Evolutionary conservation across 176 grass and related monocot genomes (phyloP).

Genomic region (Puccinellia tenuiflora): DNA sequence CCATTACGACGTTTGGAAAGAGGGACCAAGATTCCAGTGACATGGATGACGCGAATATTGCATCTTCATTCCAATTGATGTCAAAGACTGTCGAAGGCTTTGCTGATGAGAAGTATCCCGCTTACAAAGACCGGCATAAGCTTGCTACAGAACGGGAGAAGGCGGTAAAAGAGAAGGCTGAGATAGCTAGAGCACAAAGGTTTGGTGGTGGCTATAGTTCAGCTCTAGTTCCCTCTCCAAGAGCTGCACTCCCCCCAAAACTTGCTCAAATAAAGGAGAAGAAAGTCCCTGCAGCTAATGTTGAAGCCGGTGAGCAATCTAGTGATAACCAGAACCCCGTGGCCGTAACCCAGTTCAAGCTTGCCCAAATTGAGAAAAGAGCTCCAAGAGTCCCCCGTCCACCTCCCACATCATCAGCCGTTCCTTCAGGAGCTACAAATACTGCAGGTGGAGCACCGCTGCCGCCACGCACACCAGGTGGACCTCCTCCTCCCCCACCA

Average conservation of each 20-base stretch:
- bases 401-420: constrained; percentile 48
- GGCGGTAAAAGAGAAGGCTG: constrained; percentile 77
- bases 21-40: constrained; percentile 55
- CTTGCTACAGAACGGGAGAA: constrained; percentile 84
- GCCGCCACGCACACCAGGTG: constrained; percentile 40
- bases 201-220: constrained; percentile 44
- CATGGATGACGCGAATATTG: constrained; percentile 45
- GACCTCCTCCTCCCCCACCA: constrained; percentile 63
- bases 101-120: constrained; percentile 80
- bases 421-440: constrained; percentile 36
- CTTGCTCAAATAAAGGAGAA: constrained; percentile 93
- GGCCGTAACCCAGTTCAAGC: constrained; percentile 65
- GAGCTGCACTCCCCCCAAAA: constrained; percentile 52
- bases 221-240: constrained; percentile 23
- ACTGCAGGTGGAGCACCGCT: constrained; percentile 29
- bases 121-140: constrained; percentile 83
- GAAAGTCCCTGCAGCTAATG: constrained; percentile 30
- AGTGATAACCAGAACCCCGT: constrained; percentile 40
- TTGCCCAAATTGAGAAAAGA: constrained; percentile 83
- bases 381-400: constrained; percentile 76
- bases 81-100: constrained; percentile 77
- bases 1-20: constrained; percentile 84
- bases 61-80: constrained; percentile 71
- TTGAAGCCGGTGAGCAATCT: constrained; percentile 44
- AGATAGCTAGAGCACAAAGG: constrained; percentile 68